phyloP scores from a whole-genome alignment of 1,139 yeast genomes.

The Protomyces inouyei region DNA sequence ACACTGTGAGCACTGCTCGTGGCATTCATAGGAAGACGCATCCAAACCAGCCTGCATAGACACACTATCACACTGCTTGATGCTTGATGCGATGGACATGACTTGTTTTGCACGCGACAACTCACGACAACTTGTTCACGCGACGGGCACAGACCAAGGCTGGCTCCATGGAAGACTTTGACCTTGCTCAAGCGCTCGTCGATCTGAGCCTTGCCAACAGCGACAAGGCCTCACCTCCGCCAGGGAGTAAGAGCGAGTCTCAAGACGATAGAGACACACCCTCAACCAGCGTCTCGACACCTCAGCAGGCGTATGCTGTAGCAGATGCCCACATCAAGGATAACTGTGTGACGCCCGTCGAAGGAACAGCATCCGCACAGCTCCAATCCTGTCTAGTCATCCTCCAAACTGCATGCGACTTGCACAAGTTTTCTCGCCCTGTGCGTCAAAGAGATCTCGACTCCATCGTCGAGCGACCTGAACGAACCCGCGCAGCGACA shows the following conservation, averaged over 20 bases:
- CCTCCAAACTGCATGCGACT: slow-evolving; percentile 34
- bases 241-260: neutral
- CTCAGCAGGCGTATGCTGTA: neutral
- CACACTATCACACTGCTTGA: no score
- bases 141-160: no score
- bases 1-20: no score
- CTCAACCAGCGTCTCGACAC: neutral
- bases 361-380: neutral
- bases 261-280: neutral
- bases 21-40: no score
- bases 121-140: no score
- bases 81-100: no score
- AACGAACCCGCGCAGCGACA: slow-evolving; percentile 67
- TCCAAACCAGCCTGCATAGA: no score
- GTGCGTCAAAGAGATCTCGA: slow-evolving; percentile 61
- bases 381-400: slow-evolving; percentile 7
- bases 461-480: slow-evolving; percentile 80
- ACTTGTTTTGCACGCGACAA: no score
- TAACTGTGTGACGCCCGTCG: neutral
- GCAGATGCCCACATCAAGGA: neutral
- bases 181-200: neutral
- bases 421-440: slow-evolving; percentile 59
- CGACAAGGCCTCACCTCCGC: neutral
- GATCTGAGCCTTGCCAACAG: neutral
- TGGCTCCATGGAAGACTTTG: neutral